Evolutionary conservation across 441 rosid species (phyloP), one percentile per base, ranked within the genome.

Genomic region (Croton laevigatus): DNA sequence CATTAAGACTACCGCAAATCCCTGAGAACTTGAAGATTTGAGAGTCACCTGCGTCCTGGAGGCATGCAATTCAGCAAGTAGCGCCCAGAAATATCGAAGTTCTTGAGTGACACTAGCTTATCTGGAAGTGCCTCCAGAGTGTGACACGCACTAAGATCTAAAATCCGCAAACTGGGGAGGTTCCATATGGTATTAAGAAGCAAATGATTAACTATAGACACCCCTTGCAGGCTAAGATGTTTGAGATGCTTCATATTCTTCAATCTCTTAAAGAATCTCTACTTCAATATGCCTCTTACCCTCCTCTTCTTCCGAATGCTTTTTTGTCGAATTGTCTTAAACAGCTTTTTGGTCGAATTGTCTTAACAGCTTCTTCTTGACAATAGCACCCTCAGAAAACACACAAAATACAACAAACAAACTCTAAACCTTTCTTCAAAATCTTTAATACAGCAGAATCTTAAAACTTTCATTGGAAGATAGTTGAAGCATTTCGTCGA

Each of bases 131-230:
- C 71, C 73, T 83, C 89, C 3, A 87, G 73, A 72, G 78, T 79
- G 73, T 83, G 78, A 75, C 95, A 86, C 51, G 86, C 87, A 44
- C 79, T 80, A n/a, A 86, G 84, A 77, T 89, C 87, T 66, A 89
- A 75, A 59, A 87, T 78, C 71, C 61, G 71, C 77, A 89, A 73
- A 22, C 75, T 76, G 5, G 17, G 44, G 14, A 82, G 89, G 69
- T 74, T 75, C 68, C 81, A 76, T 3, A 83, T 49, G 42, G 78
- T 36, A 46, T 59, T 42, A 0, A 83, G 82, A 40, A 84, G 85
- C 75, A 65, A n/a, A n/a, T n/a, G 76, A 16, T 68, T 49, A 48
- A 89, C 83, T 65, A 82, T 81, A n/a, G 89, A 89, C 62, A 89
- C 78, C 20, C 92, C 89, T 76, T 85, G 87, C 46, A 89, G 79